phyloP scores from a whole-genome alignment of 495 filamentous ascomycete genomes.

The Choiromyces venosus region DNA sequence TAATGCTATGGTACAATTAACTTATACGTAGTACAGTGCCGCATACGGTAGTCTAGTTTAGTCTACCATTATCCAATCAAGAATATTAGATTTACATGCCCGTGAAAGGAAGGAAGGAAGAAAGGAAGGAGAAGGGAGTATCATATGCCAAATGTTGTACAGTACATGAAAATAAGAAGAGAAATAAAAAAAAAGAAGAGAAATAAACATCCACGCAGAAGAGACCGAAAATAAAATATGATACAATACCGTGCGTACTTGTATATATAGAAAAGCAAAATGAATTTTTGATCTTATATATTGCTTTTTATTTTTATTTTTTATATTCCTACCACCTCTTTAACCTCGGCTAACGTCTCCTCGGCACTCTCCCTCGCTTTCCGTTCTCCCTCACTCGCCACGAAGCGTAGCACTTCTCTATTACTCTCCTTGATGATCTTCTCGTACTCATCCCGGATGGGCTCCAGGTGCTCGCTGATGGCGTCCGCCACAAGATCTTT shows the following conservation, averaged over 20 bases:
- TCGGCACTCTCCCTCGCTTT: slow-evolving; percentile 61
- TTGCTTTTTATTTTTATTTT: not conserved
- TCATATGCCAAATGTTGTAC: not conserved
- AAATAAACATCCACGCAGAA: not conserved
- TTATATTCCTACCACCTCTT: slow-evolving; percentile 56
- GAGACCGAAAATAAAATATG: not conserved
- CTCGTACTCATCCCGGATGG: slow-evolving; percentile 59
- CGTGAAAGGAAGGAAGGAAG: too few species aligned
- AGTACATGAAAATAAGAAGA: not conserved
- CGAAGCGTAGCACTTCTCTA: slow-evolving; percentile 53
- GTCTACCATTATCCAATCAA: not conserved
- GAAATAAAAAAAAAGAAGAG: not conserved
- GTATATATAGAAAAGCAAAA: not conserved
- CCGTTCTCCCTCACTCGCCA: slow-evolving; percentile 56
- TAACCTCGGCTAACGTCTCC: slow-evolving; percentile 61
- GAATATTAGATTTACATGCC: not conserved
- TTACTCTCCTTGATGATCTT: slow-evolving; percentile 49
- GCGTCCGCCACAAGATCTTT: slow-evolving; percentile 58
- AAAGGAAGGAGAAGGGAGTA: too few species aligned
- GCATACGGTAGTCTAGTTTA: not conserved
- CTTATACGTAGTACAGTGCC: not conserved
- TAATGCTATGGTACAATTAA: not conserved
- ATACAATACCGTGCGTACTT: not conserved
- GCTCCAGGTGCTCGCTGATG: slow-evolving; percentile 53
- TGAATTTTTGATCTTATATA: too few species aligned